Base-by-base conservation (phyloP, 352 stramenopile species). In the Phytophthora constricta region DNA sequence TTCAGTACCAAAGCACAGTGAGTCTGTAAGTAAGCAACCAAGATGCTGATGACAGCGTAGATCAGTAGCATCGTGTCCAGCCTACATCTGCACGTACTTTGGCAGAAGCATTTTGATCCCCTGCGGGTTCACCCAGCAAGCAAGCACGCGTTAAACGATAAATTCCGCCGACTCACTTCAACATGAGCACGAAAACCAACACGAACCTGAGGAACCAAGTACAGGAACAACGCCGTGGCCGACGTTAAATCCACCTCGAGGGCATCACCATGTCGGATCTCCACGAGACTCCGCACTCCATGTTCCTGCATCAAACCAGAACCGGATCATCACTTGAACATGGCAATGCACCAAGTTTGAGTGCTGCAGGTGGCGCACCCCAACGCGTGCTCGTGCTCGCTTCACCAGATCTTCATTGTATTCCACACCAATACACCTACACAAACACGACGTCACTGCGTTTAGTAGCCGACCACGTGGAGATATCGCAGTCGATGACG, bases 151-250 rank as follows among this genome's bases (percentile, higher is more conserved):
- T 22, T 51, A 59, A 49, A 48, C n/a, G n/a, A n/a, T n/a, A n/a
- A 22, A 56, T 5, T 41, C 17, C 3, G n/a, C n/a, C n/a, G n/a
- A n/a, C 17, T 13, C 5, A 20, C 67, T 69, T 68, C 54, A 70
- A 68, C 45, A 20, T 65, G 10, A 42, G 2, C 10, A 22, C 3
- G 5, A 53, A 42, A 37, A 22, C 17, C 34, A 54, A 25, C 25
- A 53, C 68, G 39, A 27, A 91, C 85, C 76, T 90, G 68, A 7
- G 87, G 87, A 3, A 95, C 85, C 39, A 95, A 80, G 65, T 95
- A 95, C 39, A 95, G 66, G 66, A 95, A 95, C 20, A 95, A 39
- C 9, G 86, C 79, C 1, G 87, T 93, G 3, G 87, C 85, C 3
- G 54, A 22, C 14, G 83, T 81, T 1, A 93, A 72, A 58, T 95